Evolutionary conservation across 2,329 filamentous ascomycete genomes (phyloP).

Genomic region (Aureobasidium sp.): DNA sequence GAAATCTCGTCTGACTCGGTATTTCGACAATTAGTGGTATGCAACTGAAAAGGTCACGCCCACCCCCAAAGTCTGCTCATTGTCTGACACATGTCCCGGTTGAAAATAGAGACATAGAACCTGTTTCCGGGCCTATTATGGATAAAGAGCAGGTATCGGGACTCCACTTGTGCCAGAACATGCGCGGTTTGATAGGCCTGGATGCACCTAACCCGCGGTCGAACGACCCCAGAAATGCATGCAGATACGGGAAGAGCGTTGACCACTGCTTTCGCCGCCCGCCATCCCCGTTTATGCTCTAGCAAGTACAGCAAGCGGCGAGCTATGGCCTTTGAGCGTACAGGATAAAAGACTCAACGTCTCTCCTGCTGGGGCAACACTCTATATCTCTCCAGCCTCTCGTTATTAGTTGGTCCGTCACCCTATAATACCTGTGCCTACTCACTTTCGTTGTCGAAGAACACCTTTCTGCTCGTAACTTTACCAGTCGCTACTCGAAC

Average conservation of each 20-base stretch:
- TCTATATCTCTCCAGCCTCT: background rate
- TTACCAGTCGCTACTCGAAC: background rate
- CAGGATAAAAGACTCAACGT: constrained; percentile 13
- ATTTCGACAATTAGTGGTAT: background rate
- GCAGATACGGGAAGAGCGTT: constrained; percentile 11
- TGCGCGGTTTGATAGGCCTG: constrained; percentile 3
- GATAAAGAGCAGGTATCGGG: background rate
- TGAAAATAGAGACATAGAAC: background rate
- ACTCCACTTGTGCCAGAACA: background rate
- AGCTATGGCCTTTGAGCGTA: constrained; percentile 12
- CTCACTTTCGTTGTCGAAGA: constrained; percentile 11
- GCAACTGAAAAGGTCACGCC: background rate
- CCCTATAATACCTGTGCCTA: constrained; percentile 9
- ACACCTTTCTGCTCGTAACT: background rate
- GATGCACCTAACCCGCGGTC: constrained; percentile 5
- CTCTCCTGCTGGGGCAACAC: constrained; percentile 6
- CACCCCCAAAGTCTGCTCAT: background rate
- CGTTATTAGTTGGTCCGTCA: background rate
- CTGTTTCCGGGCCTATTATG: background rate
- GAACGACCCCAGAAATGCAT: constrained; percentile 7
- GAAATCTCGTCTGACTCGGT: constrained; percentile 10
- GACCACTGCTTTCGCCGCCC: constrained; percentile 9
- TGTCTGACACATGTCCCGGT: background rate
- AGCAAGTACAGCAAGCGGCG: constrained; percentile 8
- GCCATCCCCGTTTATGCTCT: constrained; percentile 11